Evolutionary conservation across 495 filamentous ascomycete genomes (phyloP).

Genomic region (Penicillium riverlandense): DNA sequence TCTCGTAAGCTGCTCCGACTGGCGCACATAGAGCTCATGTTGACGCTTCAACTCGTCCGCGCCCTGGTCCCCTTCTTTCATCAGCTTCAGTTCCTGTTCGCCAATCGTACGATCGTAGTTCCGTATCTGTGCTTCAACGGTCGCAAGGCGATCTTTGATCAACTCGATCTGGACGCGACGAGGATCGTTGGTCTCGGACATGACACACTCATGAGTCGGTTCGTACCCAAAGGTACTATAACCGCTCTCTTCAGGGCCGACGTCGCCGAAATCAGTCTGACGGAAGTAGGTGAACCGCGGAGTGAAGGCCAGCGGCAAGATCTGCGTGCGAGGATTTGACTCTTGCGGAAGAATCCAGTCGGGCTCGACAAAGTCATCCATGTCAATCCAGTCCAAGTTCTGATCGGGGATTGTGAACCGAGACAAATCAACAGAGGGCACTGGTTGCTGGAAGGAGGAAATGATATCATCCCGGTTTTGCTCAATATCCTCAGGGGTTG

Average conservation of each 20-base stretch:
- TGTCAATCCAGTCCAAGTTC: constrained; percentile 92
- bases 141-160: constrained; percentile 70
- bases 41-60: constrained; percentile 43
- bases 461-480: constrained; percentile 50
- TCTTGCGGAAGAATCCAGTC: constrained; percentile 93
- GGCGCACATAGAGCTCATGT: constrained; percentile 61
- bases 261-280: constrained; percentile 82
- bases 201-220: constrained; percentile 86
- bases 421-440: constrained; percentile 61
- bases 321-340: constrained; percentile 85
- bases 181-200: constrained; percentile 90
- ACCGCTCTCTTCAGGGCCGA: constrained; percentile 60
- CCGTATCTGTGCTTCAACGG: constrained; percentile 67
- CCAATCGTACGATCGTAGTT: constrained; percentile 60
- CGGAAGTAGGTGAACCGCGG: constrained; percentile 95
- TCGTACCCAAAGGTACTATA: constrained; percentile 87
- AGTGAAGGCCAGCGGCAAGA: constrained; percentile 83
- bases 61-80: constrained; percentile 47
- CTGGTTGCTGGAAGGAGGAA: constrained; percentile 48
- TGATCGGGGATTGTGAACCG: constrained; percentile 91
- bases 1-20: constrained; percentile 60
- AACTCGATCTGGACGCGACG: constrained; percentile 81
- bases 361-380: constrained; percentile 98
- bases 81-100: constrained; percentile 56
- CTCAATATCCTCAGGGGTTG: constrained; percentile 64